Conservation (phyloP, 306 rosid genomes). For the Rosa rugosa region DNA sequence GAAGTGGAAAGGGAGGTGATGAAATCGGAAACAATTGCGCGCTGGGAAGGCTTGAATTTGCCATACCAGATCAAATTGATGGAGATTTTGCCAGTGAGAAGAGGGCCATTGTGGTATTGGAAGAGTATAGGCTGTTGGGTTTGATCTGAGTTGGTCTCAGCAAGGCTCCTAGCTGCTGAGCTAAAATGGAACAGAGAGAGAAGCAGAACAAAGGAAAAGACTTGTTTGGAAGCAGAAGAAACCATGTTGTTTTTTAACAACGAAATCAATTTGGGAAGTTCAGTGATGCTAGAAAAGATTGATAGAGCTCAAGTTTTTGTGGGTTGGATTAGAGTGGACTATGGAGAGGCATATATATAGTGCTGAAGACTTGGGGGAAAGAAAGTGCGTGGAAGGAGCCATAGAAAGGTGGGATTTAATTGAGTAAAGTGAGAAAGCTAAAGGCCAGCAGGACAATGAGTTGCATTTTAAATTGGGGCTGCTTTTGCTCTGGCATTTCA, state of each 20-base stretch:
- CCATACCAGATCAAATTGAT: constrained; percentile 80
- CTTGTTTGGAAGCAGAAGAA: background rate
- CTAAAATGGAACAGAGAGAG: constrained; percentile 30
- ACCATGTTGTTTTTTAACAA: constrained; percentile 15
- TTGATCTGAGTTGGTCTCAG: constrained; percentile 26
- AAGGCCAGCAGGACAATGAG: background rate
- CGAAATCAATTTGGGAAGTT: background rate
- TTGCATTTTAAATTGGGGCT: background rate
- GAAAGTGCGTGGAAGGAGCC: background rate
- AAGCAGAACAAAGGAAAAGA: constrained; percentile 29
- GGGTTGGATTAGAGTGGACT: background rate
- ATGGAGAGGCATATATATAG: background rate
- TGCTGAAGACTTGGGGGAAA: background rate
- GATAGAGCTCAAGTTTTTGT: background rate
- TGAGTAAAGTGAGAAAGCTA: background rate
- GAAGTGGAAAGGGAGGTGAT: constrained; percentile 41
- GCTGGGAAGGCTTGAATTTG: constrained; percentile 58
- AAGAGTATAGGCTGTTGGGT: constrained; percentile 41
- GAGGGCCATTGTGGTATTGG: constrained; percentile 76
- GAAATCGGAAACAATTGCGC: constrained; percentile 60
- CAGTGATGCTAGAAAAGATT: background rate
- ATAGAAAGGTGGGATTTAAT: background rate
- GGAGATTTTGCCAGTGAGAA: constrained; percentile 51
- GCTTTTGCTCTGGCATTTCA: background rate
- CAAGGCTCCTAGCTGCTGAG: constrained; percentile 48